Percentiles rank a stretch among this genome's conserved stretches.
Conservation (phyloP, 2,329 filamentous ascomycete species). For the Ophiocordyceps sinensis region DNA sequence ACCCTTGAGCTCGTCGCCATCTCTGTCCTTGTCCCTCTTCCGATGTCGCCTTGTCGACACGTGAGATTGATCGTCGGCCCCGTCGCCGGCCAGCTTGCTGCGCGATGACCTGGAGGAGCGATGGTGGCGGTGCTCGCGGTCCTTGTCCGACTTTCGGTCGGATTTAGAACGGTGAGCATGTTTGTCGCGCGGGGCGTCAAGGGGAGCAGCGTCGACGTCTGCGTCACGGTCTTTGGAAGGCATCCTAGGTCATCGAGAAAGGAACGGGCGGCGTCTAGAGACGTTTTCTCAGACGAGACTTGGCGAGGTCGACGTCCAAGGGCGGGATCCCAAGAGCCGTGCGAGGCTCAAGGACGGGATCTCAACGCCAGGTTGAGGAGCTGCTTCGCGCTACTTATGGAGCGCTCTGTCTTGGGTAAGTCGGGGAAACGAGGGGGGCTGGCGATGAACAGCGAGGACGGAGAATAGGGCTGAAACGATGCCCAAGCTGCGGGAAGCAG, state of each 20-base stretch:
- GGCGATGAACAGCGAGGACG: no score
- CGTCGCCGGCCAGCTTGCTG: constrained; percentile 23
- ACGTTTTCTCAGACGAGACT: not conserved
- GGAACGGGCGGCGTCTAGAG: not conserved
- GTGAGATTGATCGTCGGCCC: constrained; percentile 25
- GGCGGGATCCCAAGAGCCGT: no score
- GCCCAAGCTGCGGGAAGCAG: no score
- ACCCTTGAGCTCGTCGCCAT: constrained; percentile 12
- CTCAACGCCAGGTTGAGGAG: no score
- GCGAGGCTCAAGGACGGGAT: no score
- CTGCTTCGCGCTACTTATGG: no score
- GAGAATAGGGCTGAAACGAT: no score
- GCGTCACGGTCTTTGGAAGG: constrained; percentile 27
- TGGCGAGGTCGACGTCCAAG: not conserved
- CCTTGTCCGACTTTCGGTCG: constrained; percentile 20
- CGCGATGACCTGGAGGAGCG: constrained; percentile 26
- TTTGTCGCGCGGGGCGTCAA: constrained; percentile 25
- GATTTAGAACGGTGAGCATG: constrained; percentile 21
- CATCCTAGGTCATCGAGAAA: constrained; percentile 19
- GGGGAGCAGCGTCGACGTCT: constrained; percentile 18
- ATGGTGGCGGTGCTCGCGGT: constrained; percentile 21
- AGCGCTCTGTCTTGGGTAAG: no score
- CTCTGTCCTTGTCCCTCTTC: constrained; percentile 19
- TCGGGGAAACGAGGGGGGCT: no score
- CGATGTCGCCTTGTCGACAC: constrained; percentile 19